Percentiles rank a stretch among this genome's conserved stretches.
phyloP scores from a whole-genome alignment of 345 rosid genomes.

The Eucalyptus cladocalyx region DNA sequence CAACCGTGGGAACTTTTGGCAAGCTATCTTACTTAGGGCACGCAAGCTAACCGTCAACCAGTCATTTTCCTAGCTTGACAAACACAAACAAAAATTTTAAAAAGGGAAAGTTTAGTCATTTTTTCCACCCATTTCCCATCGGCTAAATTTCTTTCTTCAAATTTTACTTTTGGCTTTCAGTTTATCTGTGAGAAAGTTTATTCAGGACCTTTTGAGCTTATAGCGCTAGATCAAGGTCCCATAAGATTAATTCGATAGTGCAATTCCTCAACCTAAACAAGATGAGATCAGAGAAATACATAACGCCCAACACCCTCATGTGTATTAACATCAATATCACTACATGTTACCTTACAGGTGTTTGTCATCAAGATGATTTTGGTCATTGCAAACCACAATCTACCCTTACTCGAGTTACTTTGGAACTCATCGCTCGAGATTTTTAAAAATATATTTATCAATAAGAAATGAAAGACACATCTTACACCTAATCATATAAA shows the following conservation, averaged over 20 bases:
- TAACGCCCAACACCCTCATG: background rate
- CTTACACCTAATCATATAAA: background rate
- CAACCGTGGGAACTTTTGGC: background rate
- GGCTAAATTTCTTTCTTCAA: background rate
- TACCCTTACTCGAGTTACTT: accelerated
- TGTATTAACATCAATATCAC: background rate
- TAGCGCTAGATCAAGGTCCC: background rate
- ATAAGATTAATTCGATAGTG: background rate
- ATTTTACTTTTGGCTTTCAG: background rate
- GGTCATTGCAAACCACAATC: background rate
- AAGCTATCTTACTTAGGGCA: background rate
- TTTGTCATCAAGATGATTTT: background rate
- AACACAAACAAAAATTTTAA: background rate
- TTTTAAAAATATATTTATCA: background rate
- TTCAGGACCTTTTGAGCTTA: background rate
- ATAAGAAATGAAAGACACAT: background rate
- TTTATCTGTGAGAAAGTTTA: background rate
- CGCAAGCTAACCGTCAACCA: background rate
- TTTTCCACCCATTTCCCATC: background rate
- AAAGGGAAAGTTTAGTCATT: background rate
- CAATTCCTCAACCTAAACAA: background rate
- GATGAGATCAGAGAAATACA: background rate
- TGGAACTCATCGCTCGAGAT: background rate
- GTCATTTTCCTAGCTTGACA: background rate
- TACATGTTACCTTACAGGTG: background rate